Percentiles rank a stretch among this genome's conserved stretches.
Conservation (phyloP, 1,284 basidiomycete genomes). For the Puccinia novopanici region DNA sequence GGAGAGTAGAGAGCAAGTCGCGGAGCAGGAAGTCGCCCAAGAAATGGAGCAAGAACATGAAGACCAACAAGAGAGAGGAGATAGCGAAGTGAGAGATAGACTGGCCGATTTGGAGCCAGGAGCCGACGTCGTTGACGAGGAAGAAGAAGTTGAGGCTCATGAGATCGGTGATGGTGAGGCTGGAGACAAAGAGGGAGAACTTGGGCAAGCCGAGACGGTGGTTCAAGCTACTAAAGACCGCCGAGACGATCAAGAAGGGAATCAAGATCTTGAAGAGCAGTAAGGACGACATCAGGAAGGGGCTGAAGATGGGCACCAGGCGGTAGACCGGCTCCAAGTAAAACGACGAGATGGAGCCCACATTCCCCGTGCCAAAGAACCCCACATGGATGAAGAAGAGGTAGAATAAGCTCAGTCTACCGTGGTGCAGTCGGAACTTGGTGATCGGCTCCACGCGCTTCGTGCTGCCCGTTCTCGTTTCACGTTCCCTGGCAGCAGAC, state of each 20-base stretch:
- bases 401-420: conserved; percentile 77
- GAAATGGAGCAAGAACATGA: conserved; percentile 63
- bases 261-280: conserved; percentile 75
- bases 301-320: conserved; percentile 80
- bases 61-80: conserved; percentile 74
- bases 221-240: conserved; percentile 69
- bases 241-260: conserved; percentile 75
- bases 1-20: conserved; percentile 22
- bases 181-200: conserved; percentile 45
- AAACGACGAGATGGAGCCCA: conserved; percentile 66
- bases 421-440: conserved; percentile 66
- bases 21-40: conserved; percentile 46
- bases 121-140: conserved; percentile 77
- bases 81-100: conserved; percentile 86
- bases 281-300: conserved; percentile 77
- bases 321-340: conserved; percentile 87
- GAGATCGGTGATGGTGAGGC: conserved; percentile 60
- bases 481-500: not conserved
- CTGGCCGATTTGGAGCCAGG: conserved; percentile 87
- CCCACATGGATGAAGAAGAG: conserved; percentile 83
- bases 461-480: not conserved
- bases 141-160: conserved; percentile 83
- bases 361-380: conserved; percentile 82
- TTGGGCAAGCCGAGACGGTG: conserved; percentile 32
- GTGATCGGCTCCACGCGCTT: not conserved